Conservation (phyloP, 2,329 filamentous ascomycete genomes). For the Phialophora macrospora region DNA sequence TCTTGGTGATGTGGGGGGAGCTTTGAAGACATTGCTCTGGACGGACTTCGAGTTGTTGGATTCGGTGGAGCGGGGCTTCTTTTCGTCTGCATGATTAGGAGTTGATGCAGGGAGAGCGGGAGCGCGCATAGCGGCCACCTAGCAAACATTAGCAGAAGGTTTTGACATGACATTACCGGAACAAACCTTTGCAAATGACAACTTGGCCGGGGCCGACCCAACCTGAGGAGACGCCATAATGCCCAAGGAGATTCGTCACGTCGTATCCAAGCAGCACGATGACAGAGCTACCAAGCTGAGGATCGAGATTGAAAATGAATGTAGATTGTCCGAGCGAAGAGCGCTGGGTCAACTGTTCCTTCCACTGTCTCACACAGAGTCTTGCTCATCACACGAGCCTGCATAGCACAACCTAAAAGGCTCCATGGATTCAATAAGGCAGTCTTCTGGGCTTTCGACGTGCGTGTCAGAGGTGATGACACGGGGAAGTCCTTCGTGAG, state of each 20-base stretch:
- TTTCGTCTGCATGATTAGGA: constrained; percentile 32
- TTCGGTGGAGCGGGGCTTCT: constrained; percentile 31
- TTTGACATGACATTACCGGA: background rate
- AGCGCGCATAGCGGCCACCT: constrained; percentile 53
- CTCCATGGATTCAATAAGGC: constrained; percentile 37
- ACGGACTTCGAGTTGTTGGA: constrained; percentile 11
- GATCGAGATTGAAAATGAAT: constrained; percentile 31
- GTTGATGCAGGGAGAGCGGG: constrained; percentile 32
- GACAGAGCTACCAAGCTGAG: constrained; percentile 32
- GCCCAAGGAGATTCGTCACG: constrained; percentile 39
- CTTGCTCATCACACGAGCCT: constrained; percentile 35
- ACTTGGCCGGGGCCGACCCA: constrained; percentile 52
- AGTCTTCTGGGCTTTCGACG: constrained; percentile 15
- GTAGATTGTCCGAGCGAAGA: constrained; percentile 29
- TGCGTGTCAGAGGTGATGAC: constrained; percentile 6
- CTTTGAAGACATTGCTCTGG: constrained; percentile 1
- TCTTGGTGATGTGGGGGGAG: constrained; percentile 16
- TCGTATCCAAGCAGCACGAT: constrained; percentile 37
- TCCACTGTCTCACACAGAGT: constrained; percentile 35
- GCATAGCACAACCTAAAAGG: constrained; percentile 31
- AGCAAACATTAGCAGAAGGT: constrained; percentile 17
- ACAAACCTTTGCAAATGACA: constrained; percentile 78
- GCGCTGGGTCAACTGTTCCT: constrained; percentile 23
- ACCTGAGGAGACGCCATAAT: constrained; percentile 41
- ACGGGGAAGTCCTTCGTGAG: background rate